phyloP scores from a whole-genome alignment of 106 monocot genomes.

The Dioscorea zingiberensis region DNA sequence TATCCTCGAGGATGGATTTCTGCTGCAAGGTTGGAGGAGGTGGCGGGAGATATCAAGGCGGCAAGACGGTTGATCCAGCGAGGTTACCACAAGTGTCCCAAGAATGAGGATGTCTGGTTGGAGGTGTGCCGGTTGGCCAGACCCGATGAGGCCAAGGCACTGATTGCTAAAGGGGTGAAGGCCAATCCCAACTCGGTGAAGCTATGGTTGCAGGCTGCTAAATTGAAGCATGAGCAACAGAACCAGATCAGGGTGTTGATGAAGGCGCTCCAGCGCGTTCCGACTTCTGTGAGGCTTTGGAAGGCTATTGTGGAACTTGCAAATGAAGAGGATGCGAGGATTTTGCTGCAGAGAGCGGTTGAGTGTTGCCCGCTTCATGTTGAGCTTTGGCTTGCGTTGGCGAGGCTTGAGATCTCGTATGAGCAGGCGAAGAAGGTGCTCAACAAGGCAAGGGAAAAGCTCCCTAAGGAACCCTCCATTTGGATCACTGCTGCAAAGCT shows the following conservation, averaged over 20 bases:
- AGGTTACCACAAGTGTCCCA: constrained; percentile 92
- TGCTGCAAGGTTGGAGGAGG: constrained; percentile 90
- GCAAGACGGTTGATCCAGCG: constrained; percentile 90
- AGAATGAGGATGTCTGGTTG: constrained; percentile 95
- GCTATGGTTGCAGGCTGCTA: too few relatives aligned
- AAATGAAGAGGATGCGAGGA: constrained; percentile 89
- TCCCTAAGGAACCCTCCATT: constrained; percentile 85
- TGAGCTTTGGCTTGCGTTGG: constrained; percentile 93
- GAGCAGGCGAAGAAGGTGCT: constrained; percentile 91
- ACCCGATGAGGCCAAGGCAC: constrained; percentile 84
- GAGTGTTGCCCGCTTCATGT: constrained; percentile 96
- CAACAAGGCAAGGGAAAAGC: constrained; percentile 84
- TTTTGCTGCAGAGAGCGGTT: constrained; percentile 89
- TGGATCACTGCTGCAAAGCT: constrained; percentile 99
- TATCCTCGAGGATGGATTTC: constrained; percentile 98
- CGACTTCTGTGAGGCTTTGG: constrained; percentile 91
- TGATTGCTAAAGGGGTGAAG: constrained; percentile 87
- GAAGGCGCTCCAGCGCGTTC: constrained; percentile 80
- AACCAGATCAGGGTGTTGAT: constrained; percentile 65
- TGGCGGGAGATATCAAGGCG: constrained; percentile 84
- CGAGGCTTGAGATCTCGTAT: constrained; percentile 85
- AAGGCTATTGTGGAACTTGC: too few relatives aligned
- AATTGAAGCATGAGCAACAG: constrained; percentile 51
- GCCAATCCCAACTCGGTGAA: constrained; percentile 73
- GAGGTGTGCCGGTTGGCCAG: constrained; percentile 85